Conservation (phyloP, 2,329 filamentous ascomycete species). For the Venturia oleaginea region DNA sequence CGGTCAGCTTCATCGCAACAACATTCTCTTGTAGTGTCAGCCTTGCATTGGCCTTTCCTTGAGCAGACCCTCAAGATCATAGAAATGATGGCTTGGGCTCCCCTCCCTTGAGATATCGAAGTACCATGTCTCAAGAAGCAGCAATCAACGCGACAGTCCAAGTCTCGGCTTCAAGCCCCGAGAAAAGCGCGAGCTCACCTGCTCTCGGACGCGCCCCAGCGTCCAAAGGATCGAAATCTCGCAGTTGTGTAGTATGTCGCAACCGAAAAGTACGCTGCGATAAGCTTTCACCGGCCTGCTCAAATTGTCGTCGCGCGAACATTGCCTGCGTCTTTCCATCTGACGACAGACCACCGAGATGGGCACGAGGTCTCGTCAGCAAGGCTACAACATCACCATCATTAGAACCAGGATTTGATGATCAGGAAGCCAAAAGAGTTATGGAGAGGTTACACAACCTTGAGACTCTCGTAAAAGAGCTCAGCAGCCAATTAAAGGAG, state of each 20-base stretch:
- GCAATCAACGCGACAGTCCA: constrained; percentile 3
- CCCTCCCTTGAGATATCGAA: neutral
- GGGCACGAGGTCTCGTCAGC: constrained; percentile 43
- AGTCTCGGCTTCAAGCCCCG: constrained; percentile 14
- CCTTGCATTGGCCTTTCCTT: neutral
- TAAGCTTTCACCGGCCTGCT: constrained; percentile 44
- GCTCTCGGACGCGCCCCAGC: constrained; percentile 9
- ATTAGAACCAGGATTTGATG: constrained; percentile 17
- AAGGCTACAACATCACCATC: constrained; percentile 20
- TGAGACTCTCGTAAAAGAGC: constrained; percentile 43
- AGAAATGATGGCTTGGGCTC: neutral
- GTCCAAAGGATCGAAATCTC: constrained; percentile 2
- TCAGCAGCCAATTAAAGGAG: constrained; percentile 39
- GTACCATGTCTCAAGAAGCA: constrained; percentile 5
- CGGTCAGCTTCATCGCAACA: neutral
- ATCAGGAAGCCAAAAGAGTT: constrained; percentile 29
- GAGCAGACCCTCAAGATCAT: neutral
- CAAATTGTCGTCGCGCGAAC: constrained; percentile 46
- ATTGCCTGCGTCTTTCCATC: constrained; percentile 45
- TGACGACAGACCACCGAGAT: constrained; percentile 42
- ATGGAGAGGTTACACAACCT: constrained; percentile 43
- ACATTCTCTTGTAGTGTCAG: neutral
- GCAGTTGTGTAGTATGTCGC: constrained; percentile 36
- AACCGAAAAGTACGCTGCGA: constrained; percentile 50
- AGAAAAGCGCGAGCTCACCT: constrained; percentile 14